Base-by-base conservation (phyloP, 352 stramenopile genomes). In the Phytophthora agathidicida region DNA sequence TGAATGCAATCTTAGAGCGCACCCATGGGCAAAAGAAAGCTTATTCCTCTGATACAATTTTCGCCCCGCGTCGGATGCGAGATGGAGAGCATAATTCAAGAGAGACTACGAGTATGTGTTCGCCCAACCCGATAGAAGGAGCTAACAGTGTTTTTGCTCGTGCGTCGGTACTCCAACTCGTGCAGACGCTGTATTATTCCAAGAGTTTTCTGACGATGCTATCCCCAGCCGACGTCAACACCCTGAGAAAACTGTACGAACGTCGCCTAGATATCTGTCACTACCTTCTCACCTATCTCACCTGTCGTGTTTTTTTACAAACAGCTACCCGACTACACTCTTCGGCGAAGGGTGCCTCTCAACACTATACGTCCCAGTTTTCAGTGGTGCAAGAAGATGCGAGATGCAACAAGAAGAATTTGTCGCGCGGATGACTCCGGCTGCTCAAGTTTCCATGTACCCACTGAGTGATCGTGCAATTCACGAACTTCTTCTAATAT, bases 401-500 rank as follows among this genome's bases (percentile, higher is more conserved):
- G 20, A 47, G 17, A 19, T 30, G 36, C 8, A 27, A 2, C 11
- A 33, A 7, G n/a, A 61, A 10, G 24, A 45, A n/a, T 7, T 17
- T n/a, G 13, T 17, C 7, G 8, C 14, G 14, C 26, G 20, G 7
- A n/a, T 9, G 46, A 13, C 31, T 8, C 38, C 23, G 41, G 17
- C 31, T 35, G 28, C 24, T 3, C 13, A 55, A 20, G 24, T 62
- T 38, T 44, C 22, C 9, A 76, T 79, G 70, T 8, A 43, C 2
- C 17, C 61, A 37, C 57, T 81, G n/a, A 47, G 57, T 30, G 30
- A 64, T 11, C 23, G 37, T 26, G 39, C 42, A 20, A 51, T 79
- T 16, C 72, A 81, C 13, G 69, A 81, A 26, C 65, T 81, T 9
- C 43, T 81, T 27, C 49, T 81, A 23, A 22, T 70, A 3, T 77